Conservation (phyloP, 2,329 filamentous ascomycete genomes). For the Beauveria medogensis region DNA sequence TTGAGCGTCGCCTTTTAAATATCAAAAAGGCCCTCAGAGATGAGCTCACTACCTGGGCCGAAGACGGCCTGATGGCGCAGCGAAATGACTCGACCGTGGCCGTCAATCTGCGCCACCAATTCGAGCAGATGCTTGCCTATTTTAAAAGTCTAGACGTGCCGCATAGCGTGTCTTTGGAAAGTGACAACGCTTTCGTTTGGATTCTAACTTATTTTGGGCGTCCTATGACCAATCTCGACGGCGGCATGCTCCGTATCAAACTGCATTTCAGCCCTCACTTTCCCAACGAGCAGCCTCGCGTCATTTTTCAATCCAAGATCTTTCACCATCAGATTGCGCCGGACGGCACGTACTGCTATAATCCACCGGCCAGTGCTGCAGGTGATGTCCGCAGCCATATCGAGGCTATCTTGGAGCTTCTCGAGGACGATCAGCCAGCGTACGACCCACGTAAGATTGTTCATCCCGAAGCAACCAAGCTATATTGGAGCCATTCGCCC, state of each 20-base stretch:
- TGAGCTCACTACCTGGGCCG: conserved; percentile 65
- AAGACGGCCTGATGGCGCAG: conserved; percentile 55
- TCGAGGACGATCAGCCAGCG: conserved; percentile 82
- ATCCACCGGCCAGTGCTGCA: conserved; percentile 46
- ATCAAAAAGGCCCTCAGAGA: conserved; percentile 64
- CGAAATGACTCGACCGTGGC: conserved; percentile 66
- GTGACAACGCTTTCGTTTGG: conserved; percentile 88
- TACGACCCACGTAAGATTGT: conserved; percentile 88
- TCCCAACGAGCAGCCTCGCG: conserved; percentile 79
- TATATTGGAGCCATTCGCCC: conserved; percentile 70
- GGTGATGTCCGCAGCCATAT: conserved; percentile 81
- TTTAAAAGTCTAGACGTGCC: conserved; percentile 66
- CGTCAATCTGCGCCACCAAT: conserved; percentile 75
- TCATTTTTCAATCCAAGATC: conserved; percentile 69
- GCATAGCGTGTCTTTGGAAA: conserved; percentile 66
- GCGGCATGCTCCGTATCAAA: conserved; percentile 76
- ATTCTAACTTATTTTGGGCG: conserved; percentile 79
- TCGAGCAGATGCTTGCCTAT: conserved; percentile 68
- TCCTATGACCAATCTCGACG: conserved; percentile 89
- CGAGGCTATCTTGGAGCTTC: conserved; percentile 66
- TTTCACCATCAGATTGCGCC: conserved; percentile 83
- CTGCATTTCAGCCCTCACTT: conserved; percentile 77
- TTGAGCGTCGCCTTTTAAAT: conserved; percentile 59
- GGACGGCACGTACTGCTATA: conserved; percentile 79
- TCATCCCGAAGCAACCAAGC: conserved; percentile 73